Conservation (phyloP, 2,329 filamentous ascomycete genomes). For the Magnaporthales sp. region DNA sequence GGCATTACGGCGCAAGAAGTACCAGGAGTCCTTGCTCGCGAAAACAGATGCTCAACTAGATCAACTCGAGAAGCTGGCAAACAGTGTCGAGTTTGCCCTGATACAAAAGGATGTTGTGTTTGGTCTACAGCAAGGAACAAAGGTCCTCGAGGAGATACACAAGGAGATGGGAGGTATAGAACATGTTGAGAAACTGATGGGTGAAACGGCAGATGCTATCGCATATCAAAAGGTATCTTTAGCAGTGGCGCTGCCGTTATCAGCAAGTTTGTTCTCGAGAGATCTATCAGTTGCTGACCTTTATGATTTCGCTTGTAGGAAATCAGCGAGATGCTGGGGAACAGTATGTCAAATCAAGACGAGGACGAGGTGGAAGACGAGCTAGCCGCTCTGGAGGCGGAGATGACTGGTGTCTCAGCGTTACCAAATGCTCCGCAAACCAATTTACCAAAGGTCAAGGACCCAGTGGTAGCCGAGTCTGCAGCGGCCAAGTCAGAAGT, state of each 20-base stretch:
- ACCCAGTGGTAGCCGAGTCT: background rate
- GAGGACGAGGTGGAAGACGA: conserved; percentile 98
- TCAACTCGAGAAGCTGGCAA: conserved; percentile 81
- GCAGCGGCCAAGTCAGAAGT: background rate
- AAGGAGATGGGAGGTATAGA: conserved; percentile 93
- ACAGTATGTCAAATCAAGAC: conserved; percentile 84
- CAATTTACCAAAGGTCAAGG: conserved; percentile 7
- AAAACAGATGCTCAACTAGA: conserved; percentile 93
- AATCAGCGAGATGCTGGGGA: conserved; percentile 82
- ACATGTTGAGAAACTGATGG: conserved; percentile 90
- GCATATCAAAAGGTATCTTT: conserved; percentile 72
- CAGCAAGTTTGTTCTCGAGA: background rate
- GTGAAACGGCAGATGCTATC: conserved; percentile 80
- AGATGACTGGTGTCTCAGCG: conserved; percentile 27
- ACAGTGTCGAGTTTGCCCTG: conserved; percentile 86
- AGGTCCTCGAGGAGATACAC: conserved; percentile 84
- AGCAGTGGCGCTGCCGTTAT: background rate
- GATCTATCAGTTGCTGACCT: conserved; percentile 6
- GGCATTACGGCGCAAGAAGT: conserved; percentile 89
- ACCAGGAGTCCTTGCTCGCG: conserved; percentile 79
- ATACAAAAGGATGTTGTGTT: conserved; percentile 96
- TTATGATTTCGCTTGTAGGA: conserved; percentile 46
- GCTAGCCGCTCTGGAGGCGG: conserved; percentile 68
- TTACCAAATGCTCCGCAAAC: conserved; percentile 51
- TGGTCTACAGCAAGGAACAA: conserved; percentile 84